These are phyloP conservation scores for Fragaria nilgerrensis DNA, from an alignment of 306 rosid genomes.

Conservation along the genomic window DNA sequence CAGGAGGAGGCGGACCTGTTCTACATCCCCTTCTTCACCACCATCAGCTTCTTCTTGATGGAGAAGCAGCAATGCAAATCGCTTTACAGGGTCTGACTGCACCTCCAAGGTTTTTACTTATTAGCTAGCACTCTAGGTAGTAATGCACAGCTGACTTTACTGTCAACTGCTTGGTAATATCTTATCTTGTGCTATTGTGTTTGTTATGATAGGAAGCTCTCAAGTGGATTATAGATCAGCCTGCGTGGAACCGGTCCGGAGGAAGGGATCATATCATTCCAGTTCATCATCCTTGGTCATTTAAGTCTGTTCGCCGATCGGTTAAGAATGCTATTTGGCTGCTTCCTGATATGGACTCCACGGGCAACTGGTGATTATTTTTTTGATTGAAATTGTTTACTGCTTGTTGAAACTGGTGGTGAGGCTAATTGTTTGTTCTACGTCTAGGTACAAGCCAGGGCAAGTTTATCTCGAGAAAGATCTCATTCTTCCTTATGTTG, in stretches of 20 bases:
- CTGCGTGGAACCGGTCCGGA: conserved; percentile 91
- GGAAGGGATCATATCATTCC: conserved; percentile 96
- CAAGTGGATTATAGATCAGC: conserved; percentile 88
- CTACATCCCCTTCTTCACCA: conserved; percentile 92
- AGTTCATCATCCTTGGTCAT: conserved; percentile 98
- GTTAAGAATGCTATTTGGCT: conserved; percentile 91
- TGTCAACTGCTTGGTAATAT: neutral
- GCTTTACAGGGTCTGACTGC: conserved; percentile 99
- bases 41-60: conserved; percentile 87
- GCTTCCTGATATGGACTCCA: conserved; percentile 98
- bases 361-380: conserved; percentile 78
- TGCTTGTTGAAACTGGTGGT: conserved; percentile 12
- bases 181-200: neutral
- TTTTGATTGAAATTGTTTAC: conserved; percentile 4
- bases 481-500: conserved; percentile 87
- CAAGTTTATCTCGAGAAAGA: conserved; percentile 95
- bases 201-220: conserved; percentile 64
- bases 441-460: conserved; percentile 89
- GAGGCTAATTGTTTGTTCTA: neutral
- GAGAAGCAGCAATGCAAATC: conserved; percentile 97
- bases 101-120: conserved; percentile 40
- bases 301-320: conserved; percentile 82
- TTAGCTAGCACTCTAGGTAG: neutral
- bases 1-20: conserved; percentile 93
- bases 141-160: neutral